Evolutionary conservation across 164 flowering plant genomes (phyloP), one percentile per base, ranked within the genome.

Genomic region (Malania oleifera): DNA sequence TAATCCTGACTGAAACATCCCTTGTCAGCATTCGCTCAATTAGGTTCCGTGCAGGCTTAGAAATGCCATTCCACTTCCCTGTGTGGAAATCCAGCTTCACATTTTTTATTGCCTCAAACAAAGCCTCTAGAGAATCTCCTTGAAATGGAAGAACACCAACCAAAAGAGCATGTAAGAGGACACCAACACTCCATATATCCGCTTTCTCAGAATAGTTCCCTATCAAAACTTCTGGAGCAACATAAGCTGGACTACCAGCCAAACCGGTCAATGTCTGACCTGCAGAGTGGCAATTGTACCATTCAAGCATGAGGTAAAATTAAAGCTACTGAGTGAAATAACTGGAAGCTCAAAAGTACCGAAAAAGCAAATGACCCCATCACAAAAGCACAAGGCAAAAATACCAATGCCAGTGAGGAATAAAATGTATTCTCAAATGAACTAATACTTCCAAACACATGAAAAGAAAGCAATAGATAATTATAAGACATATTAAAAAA

Each of bases 161-260:
- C 71, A 93, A 74, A 27, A 93, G 96, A 9, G 85, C 92, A 67
- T 93, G 87, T 23, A 93, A 76, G 46, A 93, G 93, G 15, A 93
- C 89, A 56, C 99, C 99, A 51, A 95, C 97, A 81, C 96, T 77
- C 97, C 99, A 93, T 13, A 90, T 81, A 70, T 93, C 99, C 51
- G 82, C 96, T 72, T 90, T 93, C 78, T 88, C 95, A 1, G 89
- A 75, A 66, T 93, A 93, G 56, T 87, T 71, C 14, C 97, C 99
- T 7, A 50, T 44, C 57, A 93, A 64, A 68, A 93, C 97, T 69
- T 93, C 99, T 5, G 99, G 99, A 15, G 97, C 99, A 61, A 93
- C 89, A 74, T 93, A 93, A 28, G 95, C 96, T 7, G 97, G 96
- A 67, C 99, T 93, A 57, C 99, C 99, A 53, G 84, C 99, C 63